Percentiles rank a stretch among this genome's conserved stretches.
Conservation (phyloP, 768 basidiomycete genomes). For the Gloeopeniophorella convolvens region DNA sequence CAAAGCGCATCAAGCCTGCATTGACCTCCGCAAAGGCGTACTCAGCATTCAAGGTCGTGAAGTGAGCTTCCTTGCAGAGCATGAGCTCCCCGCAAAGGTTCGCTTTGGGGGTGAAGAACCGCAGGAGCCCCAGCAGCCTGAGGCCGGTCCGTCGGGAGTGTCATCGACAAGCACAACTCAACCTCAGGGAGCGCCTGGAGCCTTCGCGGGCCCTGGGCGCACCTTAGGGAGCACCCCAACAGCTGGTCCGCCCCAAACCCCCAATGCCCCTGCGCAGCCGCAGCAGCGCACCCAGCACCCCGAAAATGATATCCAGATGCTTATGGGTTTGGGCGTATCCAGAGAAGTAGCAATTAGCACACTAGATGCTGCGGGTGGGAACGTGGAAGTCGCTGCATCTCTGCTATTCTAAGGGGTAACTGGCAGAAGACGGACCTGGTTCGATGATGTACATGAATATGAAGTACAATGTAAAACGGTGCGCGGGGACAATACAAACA, state of each 20-base stretch:
- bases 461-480: slow-evolving; percentile 18
- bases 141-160: slow-evolving; percentile 22
- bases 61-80: slow-evolving; percentile 85
- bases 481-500: slow-evolving; percentile 2
- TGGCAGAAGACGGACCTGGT: background rate
- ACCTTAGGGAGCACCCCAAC: slow-evolving; percentile 47
- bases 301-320: slow-evolving; percentile 54
- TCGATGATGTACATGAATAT: slow-evolving; percentile 21
- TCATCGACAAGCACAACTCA: background rate
- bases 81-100: slow-evolving; percentile 85
- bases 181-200: background rate
- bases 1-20: slow-evolving; percentile 92
- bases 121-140: slow-evolving; percentile 27
- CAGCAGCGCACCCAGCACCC: slow-evolving; percentile 31
- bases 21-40: slow-evolving; percentile 85
- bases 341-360: slow-evolving; percentile 72
- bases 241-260: slow-evolving; percentile 24
- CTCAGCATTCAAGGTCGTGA: slow-evolving; percentile 91
- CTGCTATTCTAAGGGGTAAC: slow-evolving; percentile 63
- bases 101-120: slow-evolving; percentile 34
- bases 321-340: slow-evolving; percentile 74
- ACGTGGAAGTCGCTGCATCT: slow-evolving; percentile 84
- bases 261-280: slow-evolving; percentile 15
- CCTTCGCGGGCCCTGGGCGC: slow-evolving; percentile 66
- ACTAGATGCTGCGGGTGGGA: slow-evolving; percentile 76